These are phyloP conservation scores for Candida peoriensis DNA, from an alignment of 805 yeast species.

Conservation along the genomic window DNA sequence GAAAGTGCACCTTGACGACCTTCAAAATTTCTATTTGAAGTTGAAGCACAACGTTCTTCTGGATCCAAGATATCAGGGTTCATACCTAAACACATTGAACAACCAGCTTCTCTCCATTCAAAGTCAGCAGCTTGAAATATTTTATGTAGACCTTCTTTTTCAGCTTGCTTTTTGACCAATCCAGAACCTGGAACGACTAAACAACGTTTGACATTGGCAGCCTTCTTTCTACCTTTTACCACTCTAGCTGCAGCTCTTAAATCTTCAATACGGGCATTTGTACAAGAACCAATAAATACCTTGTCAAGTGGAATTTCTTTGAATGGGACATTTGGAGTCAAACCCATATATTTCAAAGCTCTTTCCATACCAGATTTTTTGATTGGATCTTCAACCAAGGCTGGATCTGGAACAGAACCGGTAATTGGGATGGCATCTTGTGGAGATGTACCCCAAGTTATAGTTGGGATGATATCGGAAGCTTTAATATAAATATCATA, in stretches of 20 bases:
- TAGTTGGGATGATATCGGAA: constrained; percentile 85
- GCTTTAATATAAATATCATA: constrained; percentile 77
- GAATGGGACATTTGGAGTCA: constrained; percentile 76
- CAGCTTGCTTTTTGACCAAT: constrained; percentile 88
- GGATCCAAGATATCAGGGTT: constrained; percentile 96
- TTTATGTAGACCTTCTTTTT: constrained; percentile 89
- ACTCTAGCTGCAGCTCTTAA: constrained; percentile 92
- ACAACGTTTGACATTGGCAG: constrained; percentile 73
- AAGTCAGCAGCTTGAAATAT: constrained; percentile 90
- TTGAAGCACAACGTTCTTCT: constrained; percentile 96
- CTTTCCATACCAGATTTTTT: constrained; percentile 82
- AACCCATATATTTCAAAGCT: constrained; percentile 90
- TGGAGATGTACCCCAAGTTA: constrained; percentile 99
- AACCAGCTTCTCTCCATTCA: constrained; percentile 99
- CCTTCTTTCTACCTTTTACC: constrained; percentile 84
- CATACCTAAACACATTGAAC: constrained; percentile 99
- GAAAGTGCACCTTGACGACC: constrained; percentile 98
- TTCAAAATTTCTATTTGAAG: constrained; percentile 97
- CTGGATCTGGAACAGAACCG: constrained; percentile 86
- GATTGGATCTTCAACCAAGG: constrained; percentile 63
- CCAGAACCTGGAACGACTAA: constrained; percentile 98
- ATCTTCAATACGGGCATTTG: constrained; percentile 96
- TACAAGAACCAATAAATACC: constrained; percentile 97
- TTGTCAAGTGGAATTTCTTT: constrained; percentile 77
- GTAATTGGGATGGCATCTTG: constrained; percentile 97